Base-by-base conservation (phyloP, 352 stramenopile species). In the Globisporangium solare region DNA sequence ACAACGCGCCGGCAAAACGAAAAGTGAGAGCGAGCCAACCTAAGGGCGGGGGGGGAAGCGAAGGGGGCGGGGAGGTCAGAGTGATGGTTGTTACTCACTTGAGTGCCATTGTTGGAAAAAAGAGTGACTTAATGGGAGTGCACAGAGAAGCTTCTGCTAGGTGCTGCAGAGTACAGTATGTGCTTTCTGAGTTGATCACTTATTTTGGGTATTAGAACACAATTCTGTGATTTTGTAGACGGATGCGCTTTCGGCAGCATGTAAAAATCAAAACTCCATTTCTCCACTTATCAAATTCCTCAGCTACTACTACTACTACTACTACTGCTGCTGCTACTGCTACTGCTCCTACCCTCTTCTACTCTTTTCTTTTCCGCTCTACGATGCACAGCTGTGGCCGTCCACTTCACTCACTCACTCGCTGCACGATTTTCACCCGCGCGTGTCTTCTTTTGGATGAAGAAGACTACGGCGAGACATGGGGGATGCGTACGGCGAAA, bases 1-100 rank as follows among this genome's bases (percentile, higher is more conserved):
- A 54, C 35, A 48, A 37, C 52, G 51, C 57, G 51, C 57, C 51
- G 64, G 67, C 67, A 51, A 72, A 75, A 72, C 45, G 47, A 61
- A 60, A 59, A 75, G 67, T 70, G 67, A 53, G 52, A 53, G 52
- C 56, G 18, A 58, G 13, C 32, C 24, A 51, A 43, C 8, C 13
- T 6, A 35, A 35, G 10, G 27, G 27, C 27, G 3, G 45, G 11
- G 48, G 35, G 39, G 39, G 39, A 3, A 6, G 27, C 7, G 27
- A 35, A 35, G 27, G 27, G 27, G 7, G 27, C 27, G 5, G 10
- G 27, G 27, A 35, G 27, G 27, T 11, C 27, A 43, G 39, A 43
- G 39, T 43, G 39, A 43, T 43, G 39, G 39, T 43, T 13, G n/a
- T 35, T 35, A 7, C 27, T 3, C 27, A 35, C 27, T 43, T 43